Evolutionary conservation across 257 asterid genomes (phyloP), one percentile per base, ranked within the genome.

Genomic region (Solanum sparsipilum): DNA sequence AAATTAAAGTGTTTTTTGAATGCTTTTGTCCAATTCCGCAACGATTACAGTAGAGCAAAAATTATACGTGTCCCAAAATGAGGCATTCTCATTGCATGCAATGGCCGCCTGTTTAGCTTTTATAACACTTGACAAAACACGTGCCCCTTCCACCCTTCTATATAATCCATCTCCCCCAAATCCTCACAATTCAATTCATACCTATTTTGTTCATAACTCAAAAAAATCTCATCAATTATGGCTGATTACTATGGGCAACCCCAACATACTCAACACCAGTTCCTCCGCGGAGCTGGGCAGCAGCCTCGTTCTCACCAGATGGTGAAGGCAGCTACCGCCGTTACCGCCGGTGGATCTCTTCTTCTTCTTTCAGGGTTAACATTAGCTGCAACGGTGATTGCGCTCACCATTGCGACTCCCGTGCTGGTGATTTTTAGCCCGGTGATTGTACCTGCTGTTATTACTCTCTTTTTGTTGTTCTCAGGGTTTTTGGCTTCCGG

Each of bases 371-470:
- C 98, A 20, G 93, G 98, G 10, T 76, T 96, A 41, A 95, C 94
- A 0, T 72, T 96, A 5, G 94, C 94, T 9, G 94, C 87, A 44
- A 96, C 98, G 0, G 96, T 96, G 11, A 85, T 96, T 0, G 96
- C 92, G 2, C 98, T 96, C 36, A 90, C 96, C 5, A 56, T 93
- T 20, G 98, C 96, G 5, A 96, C 98, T 0, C 98, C 98, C 0
- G 89, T 95, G 87, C 92, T 96, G 39, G 98, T 94, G 34, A 93
- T 96, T 81, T 96, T 96, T 87, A 96, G 98, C 92, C 98, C 98
- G 18, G 96, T 96, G 5, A 93, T 96, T 2, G 95, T 95, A 4
- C 98, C 98, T 12, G 98, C 98, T 5, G 89, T 87, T 31, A 52
- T 93, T 3, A 90, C 96, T 0, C 31, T 92, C 7, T 94, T 93